These are phyloP conservation scores for Yarrowia divulgata DNA, from an alignment of 805 yeast genomes.

Conservation along the genomic window DNA sequence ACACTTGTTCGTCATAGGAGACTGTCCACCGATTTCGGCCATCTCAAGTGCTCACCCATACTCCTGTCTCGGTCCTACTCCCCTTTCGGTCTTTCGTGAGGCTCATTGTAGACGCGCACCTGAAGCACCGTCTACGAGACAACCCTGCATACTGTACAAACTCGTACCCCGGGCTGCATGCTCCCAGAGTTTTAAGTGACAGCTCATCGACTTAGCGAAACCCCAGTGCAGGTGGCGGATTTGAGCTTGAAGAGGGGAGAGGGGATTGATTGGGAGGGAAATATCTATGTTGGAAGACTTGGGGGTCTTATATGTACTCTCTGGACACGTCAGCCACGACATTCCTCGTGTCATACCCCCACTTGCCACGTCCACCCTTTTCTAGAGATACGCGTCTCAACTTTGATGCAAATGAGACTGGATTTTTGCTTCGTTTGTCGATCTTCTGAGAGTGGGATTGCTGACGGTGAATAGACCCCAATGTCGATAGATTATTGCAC, in stretches of 20 bases:
- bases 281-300: no score
- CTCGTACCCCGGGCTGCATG: conserved; percentile 13
- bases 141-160: conserved; percentile 24
- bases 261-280: neutral
- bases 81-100: no score
- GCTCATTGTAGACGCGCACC: neutral
- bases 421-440: conserved; percentile 12
- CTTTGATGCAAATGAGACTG: conserved; percentile 10
- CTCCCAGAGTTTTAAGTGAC: conserved; percentile 16
- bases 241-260: neutral
- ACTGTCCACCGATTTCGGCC: no score
- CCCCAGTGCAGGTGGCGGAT: conserved; percentile 14
- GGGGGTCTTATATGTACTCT: neutral
- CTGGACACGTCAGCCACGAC: neutral
- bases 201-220: conserved; percentile 32
- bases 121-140: neutral
- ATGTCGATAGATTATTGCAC: neutral
- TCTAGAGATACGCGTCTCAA: conserved; percentile 21
- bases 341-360: neutral
- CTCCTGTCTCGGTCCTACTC: no score
- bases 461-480: no score
- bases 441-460: neutral
- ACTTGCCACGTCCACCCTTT: conserved; percentile 12
- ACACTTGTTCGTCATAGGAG: no score
- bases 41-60: no score